Evolutionary conservation across 139 green algal species (phyloP).

Genomic region (Chlamydomonas sphaeroides): DNA sequence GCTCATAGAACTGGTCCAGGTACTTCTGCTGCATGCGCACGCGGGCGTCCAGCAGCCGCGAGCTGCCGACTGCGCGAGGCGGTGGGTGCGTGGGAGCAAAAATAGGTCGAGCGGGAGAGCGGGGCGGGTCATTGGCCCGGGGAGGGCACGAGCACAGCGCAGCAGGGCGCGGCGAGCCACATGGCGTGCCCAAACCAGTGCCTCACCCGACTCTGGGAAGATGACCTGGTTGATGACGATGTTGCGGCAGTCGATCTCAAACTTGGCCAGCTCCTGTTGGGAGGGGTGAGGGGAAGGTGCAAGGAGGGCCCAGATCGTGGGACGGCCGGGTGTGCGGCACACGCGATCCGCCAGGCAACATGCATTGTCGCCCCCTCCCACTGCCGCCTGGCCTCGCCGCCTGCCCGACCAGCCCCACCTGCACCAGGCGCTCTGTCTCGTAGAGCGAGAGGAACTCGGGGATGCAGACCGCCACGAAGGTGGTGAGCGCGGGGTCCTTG

Average conservation of each 20-base stretch:
- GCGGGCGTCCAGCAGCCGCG: slow-evolving; percentile 80
- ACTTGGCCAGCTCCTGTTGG: slow-evolving; percentile 93
- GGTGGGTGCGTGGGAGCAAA: neutral
- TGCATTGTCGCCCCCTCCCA: no score
- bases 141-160: neutral
- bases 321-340: no score
- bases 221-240: slow-evolving; percentile 98
- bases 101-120: neutral
- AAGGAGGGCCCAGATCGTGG: no score
- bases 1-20: slow-evolving; percentile 90
- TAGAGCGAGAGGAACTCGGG: slow-evolving; percentile 98
- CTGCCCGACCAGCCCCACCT: slow-evolving; percentile 81
- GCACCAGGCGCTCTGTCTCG: slow-evolving; percentile 96
- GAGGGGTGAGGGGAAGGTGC: neutral
- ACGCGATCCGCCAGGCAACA: no score
- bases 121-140: neutral
- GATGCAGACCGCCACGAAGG: slow-evolving; percentile 99
- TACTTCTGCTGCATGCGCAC: slow-evolving; percentile 97
- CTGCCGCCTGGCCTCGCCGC: no score
- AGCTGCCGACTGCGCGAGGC: slow-evolving; percentile 47
- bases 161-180: no score
- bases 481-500: slow-evolving; percentile 92
- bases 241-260: slow-evolving; percentile 95
- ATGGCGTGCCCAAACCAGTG: neutral
- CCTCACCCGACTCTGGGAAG: slow-evolving; percentile 74